Conservation (phyloP, 108 stramenopile genomes). For the Cyclotella choctawhatcheeana region DNA sequence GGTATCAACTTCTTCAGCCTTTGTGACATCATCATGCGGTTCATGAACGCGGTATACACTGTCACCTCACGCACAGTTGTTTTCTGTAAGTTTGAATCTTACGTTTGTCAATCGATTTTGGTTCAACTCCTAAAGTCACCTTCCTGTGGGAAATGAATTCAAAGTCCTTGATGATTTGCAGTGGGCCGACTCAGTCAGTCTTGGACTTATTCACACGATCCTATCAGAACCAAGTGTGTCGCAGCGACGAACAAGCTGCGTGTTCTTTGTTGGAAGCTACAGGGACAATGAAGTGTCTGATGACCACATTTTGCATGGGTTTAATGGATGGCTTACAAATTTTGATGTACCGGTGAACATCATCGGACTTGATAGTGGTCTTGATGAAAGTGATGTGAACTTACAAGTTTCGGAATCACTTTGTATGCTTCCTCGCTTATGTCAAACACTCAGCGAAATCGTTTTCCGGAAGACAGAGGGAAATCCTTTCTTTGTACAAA, state of each 20-base stretch:
- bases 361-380: slow-evolving; percentile 29
- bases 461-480: slow-evolving; percentile 39
- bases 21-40: slow-evolving; percentile 43
- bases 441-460: slow-evolving; percentile 21
- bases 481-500: slow-evolving; percentile 39
- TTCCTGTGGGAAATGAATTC: too few relatives aligned
- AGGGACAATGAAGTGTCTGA: slow-evolving; percentile 37
- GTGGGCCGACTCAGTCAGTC: slow-evolving; percentile 36
- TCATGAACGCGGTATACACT: slow-evolving; percentile 42
- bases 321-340: slow-evolving; percentile 11
- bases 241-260: neutral
- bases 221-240: slow-evolving; percentile 36
- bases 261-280: slow-evolving; percentile 51
- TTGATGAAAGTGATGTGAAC: slow-evolving; percentile 20
- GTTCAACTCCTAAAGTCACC: too few relatives aligned
- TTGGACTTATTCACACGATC: slow-evolving; percentile 34
- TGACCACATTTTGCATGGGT: slow-evolving; percentile 36
- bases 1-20: slow-evolving; percentile 39
- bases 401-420: slow-evolving; percentile 42
- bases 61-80: too few relatives aligned
- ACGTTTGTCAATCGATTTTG: too few relatives aligned
- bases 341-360: slow-evolving; percentile 13
- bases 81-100: too few relatives aligned
- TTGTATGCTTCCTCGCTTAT: slow-evolving; percentile 36
- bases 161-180: slow-evolving; percentile 42